Base-by-base conservation (phyloP, 495 filamentous ascomycete genomes). In the Entonaema liquescens region DNA sequence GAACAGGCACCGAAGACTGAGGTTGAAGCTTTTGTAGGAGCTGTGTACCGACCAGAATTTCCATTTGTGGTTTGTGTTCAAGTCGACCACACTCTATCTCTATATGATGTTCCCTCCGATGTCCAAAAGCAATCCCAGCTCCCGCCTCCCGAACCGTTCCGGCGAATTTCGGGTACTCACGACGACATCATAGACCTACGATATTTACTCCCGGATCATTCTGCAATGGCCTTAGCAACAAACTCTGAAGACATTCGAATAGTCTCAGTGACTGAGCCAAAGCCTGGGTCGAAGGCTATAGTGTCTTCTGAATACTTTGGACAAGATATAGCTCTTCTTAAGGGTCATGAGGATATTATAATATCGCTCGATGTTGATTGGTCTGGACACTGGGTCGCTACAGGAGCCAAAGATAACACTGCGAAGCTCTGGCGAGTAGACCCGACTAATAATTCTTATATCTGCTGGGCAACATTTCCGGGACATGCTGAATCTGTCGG, bases 311-410 rank as follows among this genome's bases (percentile, higher is more conserved):
- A 84, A 15, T 94, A 94, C 76, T 98, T 92, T 76, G 95, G 95
- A 3, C 91, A 93, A 35, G 95, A 98, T 76, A 85, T 97, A 47
- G 91, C 90, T 4, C 82, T 93, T 58, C 84, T 99, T 5, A 92
- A 90, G 70, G 95, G 94, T 29, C 95, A 99, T 68, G 89, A 92
- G 57, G 95, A 98, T 68, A 97, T 98, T 44, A 91, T 98, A 59
- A 97, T 99, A 79, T 95, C 93, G 62, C 81, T 99, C 31, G 94
- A 97, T 80, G 89, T 91, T 19, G 95, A 98, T 79, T 97, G 93
- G 92, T 97, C 95, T 5, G 95, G 96, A 8, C 89, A 93, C 76
- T 99, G 95, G 95, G 87, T 99, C 56, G 96, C 92, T 29, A 97
- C 94, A 29, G 95, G 94, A 42, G 92, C 94, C 5, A 99, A 98